Evolutionary conservation across 192 early-diverging fungal species (phyloP).

Genomic region (Coemansia sp.): DNA sequence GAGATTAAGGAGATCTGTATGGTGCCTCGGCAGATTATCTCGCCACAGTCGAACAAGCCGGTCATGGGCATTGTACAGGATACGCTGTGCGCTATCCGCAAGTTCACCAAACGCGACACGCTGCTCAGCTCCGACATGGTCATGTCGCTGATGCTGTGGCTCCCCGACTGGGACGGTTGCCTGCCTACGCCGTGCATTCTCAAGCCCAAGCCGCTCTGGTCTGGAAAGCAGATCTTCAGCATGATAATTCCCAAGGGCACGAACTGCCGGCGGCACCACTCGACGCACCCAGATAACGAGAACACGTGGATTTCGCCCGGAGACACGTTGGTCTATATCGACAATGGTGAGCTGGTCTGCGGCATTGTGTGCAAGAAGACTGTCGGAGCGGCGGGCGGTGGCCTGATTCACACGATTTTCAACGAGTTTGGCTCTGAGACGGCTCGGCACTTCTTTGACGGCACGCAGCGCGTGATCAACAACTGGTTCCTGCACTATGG

Average conservation of each 20-base stretch:
- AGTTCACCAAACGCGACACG: constrained; percentile 92
- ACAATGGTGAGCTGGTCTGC: constrained; percentile 87
- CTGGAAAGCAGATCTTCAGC: constrained; percentile 94
- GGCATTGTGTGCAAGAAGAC: constrained; percentile 96
- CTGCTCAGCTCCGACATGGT: constrained; percentile 85
- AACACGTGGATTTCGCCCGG: constrained; percentile 74
- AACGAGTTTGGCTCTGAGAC: constrained; percentile 88
- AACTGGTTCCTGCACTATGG: constrained; percentile 93
- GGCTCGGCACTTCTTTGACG: constrained; percentile 88
- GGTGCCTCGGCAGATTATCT: constrained; percentile 96
- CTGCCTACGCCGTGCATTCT: constrained; percentile 91
- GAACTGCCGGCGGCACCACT: constrained; percentile 79
- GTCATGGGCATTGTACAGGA: constrained; percentile 99
- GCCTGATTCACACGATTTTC: constrained; percentile 92
- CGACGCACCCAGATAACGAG: constrained; percentile 79
- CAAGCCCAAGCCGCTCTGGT: constrained; percentile 97
- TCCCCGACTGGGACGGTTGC: constrained; percentile 93
- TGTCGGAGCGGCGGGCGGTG: constrained; percentile 80
- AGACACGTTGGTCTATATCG: constrained; percentile 88
- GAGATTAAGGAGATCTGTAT: constrained; percentile 96
- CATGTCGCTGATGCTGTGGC: constrained; percentile 95
- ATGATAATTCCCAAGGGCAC: constrained; percentile 92
- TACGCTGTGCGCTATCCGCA: constrained; percentile 91
- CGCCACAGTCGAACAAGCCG: constrained; percentile 95
- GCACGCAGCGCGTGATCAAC: constrained; percentile 89